These are phyloP conservation scores for Ustilago crameri DNA, from an alignment of 1,284 basidiomycete species.

Conservation along the genomic window DNA sequence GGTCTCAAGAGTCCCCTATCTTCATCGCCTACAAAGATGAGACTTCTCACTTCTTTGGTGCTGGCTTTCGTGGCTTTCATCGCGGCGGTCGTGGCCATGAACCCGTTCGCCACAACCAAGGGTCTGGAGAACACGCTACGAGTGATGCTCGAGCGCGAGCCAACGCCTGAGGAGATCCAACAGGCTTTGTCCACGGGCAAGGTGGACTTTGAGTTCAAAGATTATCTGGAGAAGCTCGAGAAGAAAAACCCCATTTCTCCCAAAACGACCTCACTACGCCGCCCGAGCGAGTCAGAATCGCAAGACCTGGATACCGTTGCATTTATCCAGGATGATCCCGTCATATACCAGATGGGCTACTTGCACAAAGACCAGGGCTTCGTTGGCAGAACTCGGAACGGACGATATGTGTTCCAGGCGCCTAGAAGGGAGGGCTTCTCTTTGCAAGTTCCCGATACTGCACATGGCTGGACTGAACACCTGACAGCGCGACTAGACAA, in stretches of 20 bases:
- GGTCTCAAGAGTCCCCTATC: too few relatives aligned
- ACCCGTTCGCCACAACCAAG: too few relatives aligned
- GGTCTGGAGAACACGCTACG: background rate
- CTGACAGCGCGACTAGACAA: background rate
- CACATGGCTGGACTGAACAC: background rate
- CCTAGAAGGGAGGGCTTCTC: background rate
- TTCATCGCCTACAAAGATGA: too few relatives aligned
- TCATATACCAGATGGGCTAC: background rate
- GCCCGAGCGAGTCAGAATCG: background rate
- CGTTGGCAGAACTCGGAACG: background rate
- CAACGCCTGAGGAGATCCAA: too few relatives aligned
- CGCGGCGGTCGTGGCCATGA: too few relatives aligned
- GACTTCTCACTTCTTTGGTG: too few relatives aligned
- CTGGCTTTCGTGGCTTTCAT: too few relatives aligned
- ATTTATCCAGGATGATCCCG: background rate
- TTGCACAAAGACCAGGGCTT: background rate
- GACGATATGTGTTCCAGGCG: background rate
- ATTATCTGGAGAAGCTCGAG: background rate
- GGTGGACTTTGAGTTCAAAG: background rate
- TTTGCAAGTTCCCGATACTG: background rate
- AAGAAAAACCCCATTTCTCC: background rate
- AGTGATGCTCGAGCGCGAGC: too few relatives aligned
- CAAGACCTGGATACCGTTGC: background rate
- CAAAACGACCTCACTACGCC: background rate
- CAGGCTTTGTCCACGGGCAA: too few relatives aligned